These are phyloP conservation scores for Penicillium fuscoglaucum DNA, from an alignment of 2,329 filamentous ascomycete genomes.

Conservation along the genomic window DNA sequence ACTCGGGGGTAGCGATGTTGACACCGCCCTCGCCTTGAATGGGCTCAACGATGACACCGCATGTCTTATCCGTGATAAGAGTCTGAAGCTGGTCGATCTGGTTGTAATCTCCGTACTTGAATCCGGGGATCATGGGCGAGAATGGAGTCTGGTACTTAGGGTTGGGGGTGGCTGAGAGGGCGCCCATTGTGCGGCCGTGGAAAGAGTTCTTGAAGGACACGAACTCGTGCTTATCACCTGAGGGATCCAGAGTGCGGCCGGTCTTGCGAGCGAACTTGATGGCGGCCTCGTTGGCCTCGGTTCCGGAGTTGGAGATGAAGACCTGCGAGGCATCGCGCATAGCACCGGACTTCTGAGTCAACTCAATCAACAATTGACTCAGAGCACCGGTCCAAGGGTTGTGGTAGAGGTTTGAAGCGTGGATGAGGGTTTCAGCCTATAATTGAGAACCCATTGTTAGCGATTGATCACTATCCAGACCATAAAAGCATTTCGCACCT, in stretches of 20 bases:
- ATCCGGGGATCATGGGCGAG: slow-evolving; percentile 91
- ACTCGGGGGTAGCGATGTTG: slow-evolving; percentile 77
- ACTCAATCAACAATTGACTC: slow-evolving; percentile 79
- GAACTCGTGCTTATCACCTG: slow-evolving; percentile 74
- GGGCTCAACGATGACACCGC: slow-evolving; percentile 92
- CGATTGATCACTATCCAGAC: neutral
- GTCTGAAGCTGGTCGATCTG: slow-evolving; percentile 69
- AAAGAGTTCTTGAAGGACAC: slow-evolving; percentile 92
- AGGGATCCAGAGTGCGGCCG: slow-evolving; percentile 72
- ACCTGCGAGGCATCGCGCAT: slow-evolving; percentile 79
- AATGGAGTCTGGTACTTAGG: slow-evolving; percentile 97
- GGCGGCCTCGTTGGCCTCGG: slow-evolving; percentile 95
- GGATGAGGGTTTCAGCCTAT: slow-evolving; percentile 71
- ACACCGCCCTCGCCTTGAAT: slow-evolving; percentile 97
- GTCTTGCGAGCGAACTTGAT: slow-evolving; percentile 96
- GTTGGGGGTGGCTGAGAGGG: slow-evolving; percentile 92
- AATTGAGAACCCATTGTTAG: slow-evolving; percentile 26
- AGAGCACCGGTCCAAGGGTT: slow-evolving; percentile 93
- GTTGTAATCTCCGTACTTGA: slow-evolving; percentile 83
- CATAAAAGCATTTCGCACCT: slow-evolving; percentile 53
- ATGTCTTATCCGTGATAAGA: slow-evolving; percentile 80
- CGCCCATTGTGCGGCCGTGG: slow-evolving; percentile 95
- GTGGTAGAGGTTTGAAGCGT: slow-evolving; percentile 95
- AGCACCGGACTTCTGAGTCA: slow-evolving; percentile 73
- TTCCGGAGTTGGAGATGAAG: slow-evolving; percentile 95